Evolutionary conservation across 352 stramenopile species (phyloP).

Genomic region (Globisporangium middletonii): DNA sequence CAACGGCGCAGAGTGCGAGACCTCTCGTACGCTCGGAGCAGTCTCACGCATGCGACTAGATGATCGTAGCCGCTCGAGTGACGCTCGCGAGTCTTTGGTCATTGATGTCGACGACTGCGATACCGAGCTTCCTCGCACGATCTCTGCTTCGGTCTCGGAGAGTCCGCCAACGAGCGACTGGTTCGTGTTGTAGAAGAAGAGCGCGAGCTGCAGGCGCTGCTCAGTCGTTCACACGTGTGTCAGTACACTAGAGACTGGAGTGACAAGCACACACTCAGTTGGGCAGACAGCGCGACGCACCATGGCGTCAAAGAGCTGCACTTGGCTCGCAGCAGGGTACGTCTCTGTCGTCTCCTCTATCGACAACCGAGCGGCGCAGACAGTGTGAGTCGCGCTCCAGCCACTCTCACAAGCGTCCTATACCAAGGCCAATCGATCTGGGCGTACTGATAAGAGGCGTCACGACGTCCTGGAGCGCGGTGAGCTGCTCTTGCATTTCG

Average conservation of each 20-base stretch:
- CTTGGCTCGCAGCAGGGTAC: constrained; percentile 22
- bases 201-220: constrained; percentile 60
- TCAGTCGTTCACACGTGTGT: neutral
- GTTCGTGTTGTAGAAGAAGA: constrained; percentile 70
- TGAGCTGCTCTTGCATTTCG: constrained; percentile 31
- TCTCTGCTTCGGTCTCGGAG: constrained; percentile 42
- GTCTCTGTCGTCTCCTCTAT: constrained; percentile 36
- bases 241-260: neutral
- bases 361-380: neutral
- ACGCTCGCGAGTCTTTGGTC: too few species aligned
- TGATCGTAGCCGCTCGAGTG: neutral
- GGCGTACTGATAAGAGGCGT: constrained; percentile 31
- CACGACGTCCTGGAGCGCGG: constrained; percentile 31
- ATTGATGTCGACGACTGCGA: neutral
- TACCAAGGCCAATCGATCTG: too few species aligned
- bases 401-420: too few species aligned
- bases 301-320: constrained; percentile 60
- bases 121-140: constrained; percentile 20
- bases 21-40: neutral
- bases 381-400: too few species aligned
- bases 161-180: constrained; percentile 45
- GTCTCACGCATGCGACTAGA: neutral
- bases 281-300: constrained; percentile 17
- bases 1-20: neutral
- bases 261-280: neutral